Percentiles rank a stretch among this genome's conserved stretches.
phyloP scores from a whole-genome alignment of 768 basidiomycete species.

The Russula ochroleuca region DNA sequence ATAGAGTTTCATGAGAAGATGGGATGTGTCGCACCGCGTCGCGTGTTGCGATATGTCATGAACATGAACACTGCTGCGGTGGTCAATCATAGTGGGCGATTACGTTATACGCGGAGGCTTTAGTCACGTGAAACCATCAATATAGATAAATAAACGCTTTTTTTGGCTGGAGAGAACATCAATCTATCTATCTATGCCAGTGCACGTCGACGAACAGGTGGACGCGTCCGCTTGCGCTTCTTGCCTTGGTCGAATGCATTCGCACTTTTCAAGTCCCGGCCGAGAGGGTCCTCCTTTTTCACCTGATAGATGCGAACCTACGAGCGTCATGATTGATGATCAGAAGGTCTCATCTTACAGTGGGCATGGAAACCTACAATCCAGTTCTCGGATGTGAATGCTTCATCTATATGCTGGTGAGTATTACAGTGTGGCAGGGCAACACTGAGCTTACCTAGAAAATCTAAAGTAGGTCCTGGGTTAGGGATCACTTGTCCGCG shows the following conservation, averaged over 20 bases:
- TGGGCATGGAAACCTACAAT: conserved; percentile 55
- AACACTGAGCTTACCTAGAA: conserved; percentile 60
- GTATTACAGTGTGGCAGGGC: not conserved
- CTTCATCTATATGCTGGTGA: conserved; percentile 62
- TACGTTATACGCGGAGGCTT: conserved; percentile 12
- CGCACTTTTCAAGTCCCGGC: conserved; percentile 84
- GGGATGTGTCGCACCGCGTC: too few relatives aligned
- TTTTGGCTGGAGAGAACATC: not conserved
- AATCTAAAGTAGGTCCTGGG: conserved; percentile 77
- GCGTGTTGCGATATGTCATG: too few relatives aligned
- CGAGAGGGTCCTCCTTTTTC: conserved; percentile 88
- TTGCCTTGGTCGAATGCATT: conserved; percentile 83
- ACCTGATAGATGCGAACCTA: conserved; percentile 92
- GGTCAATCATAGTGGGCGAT: not conserved
- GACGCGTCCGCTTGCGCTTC: conserved; percentile 81
- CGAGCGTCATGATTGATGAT: not conserved
- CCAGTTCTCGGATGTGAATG: conserved; percentile 99
- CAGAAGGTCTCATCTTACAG: not conserved
- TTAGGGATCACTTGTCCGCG: conserved; percentile 80
- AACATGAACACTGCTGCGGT: not conserved
- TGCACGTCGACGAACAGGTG: conserved; percentile 54
- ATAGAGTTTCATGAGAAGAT: too few relatives aligned
- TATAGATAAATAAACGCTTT: conserved; percentile 7
- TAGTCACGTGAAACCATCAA: conserved; percentile 7
- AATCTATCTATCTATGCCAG: conserved; percentile 31